phyloP scores from a whole-genome alignment of 148 eudicot genomes.

The Rhododendron kiyosumense region DNA sequence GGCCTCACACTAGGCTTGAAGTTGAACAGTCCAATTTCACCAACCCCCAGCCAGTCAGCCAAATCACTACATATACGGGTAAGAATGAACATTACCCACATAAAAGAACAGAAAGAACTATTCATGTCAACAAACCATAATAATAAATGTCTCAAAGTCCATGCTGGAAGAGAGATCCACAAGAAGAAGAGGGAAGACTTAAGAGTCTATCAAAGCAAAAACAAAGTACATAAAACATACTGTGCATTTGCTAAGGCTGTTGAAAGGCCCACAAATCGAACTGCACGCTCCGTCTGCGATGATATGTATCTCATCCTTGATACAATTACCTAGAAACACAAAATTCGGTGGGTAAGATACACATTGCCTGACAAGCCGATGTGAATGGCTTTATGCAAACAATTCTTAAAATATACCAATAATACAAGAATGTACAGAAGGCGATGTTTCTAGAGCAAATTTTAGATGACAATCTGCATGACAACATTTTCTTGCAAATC shows the following conservation, averaged over 20 bases:
- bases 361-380: not conserved
- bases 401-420: not conserved
- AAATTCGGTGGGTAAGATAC: constrained; percentile 10
- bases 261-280: constrained; percentile 95
- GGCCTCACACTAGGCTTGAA: constrained; percentile 99
- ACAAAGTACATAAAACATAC: constrained; percentile 33
- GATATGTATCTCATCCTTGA: constrained; percentile 99
- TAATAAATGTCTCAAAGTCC: not conserved
- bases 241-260: constrained; percentile 98
- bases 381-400: not conserved
- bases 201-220: constrained; percentile 4
- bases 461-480: not conserved
- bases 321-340: constrained; percentile 67
- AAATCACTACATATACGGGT: constrained; percentile 50
- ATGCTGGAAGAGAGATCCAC: constrained; percentile 2
- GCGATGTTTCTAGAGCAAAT: constrained; percentile 3
- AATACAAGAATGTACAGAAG: not conserved
- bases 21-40: constrained; percentile 80
- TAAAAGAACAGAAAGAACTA: not conserved
- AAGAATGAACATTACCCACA: not conserved
- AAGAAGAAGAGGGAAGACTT: not conserved
- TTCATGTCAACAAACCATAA: not conserved
- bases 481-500: not conserved
- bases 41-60: constrained; percentile 98
- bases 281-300: constrained; percentile 85